Conservation (phyloP, 345 rosid genomes). For the Aquilaria malaccensis region DNA sequence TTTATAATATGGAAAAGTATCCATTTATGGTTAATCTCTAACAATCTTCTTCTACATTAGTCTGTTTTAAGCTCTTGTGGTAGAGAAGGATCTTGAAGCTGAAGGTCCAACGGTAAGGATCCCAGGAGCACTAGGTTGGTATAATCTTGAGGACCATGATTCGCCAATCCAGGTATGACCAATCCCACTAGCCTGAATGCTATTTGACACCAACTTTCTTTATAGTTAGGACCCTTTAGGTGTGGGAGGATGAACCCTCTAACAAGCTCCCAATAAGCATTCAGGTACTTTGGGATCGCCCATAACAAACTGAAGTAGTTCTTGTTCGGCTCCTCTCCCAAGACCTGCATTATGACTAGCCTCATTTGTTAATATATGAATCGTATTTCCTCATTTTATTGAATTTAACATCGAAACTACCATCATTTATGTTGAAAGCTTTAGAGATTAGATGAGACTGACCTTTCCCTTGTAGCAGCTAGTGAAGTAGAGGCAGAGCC, state of each 20-base stretch:
- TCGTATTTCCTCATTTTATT: neutral
- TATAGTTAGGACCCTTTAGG: slow-evolving; percentile 32
- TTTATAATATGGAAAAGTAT: too few relatives aligned
- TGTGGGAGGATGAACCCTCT: slow-evolving; percentile 45
- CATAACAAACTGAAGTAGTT: slow-evolving; percentile 46
- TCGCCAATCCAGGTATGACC: slow-evolving; percentile 49
- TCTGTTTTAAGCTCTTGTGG: slow-evolving; percentile 1
- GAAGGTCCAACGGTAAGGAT: slow-evolving; percentile 16
- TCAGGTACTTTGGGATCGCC: slow-evolving; percentile 34
- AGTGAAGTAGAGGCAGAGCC: slow-evolving; percentile 28
- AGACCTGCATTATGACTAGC: slow-evolving; percentile 24
- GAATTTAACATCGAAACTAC: neutral
- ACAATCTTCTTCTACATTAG: neutral
- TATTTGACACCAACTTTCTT: slow-evolving; percentile 46
- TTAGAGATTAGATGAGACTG: neutral
- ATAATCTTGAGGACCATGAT: slow-evolving; percentile 54
- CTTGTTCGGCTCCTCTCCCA: slow-evolving; percentile 60
- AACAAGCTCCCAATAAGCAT: slow-evolving; percentile 55
- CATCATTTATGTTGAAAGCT: neutral
- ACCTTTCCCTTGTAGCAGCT: slow-evolving; percentile 45
- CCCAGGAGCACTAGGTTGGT: slow-evolving; percentile 43
- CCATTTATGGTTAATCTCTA: too few relatives aligned
- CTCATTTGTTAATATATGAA: neutral
- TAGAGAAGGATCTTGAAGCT: neutral
- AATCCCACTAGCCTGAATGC: slow-evolving; percentile 36